These are phyloP conservation scores for Elongisporangium undulatum DNA, from an alignment of 352 stramenopile species.

Conservation along the genomic window DNA sequence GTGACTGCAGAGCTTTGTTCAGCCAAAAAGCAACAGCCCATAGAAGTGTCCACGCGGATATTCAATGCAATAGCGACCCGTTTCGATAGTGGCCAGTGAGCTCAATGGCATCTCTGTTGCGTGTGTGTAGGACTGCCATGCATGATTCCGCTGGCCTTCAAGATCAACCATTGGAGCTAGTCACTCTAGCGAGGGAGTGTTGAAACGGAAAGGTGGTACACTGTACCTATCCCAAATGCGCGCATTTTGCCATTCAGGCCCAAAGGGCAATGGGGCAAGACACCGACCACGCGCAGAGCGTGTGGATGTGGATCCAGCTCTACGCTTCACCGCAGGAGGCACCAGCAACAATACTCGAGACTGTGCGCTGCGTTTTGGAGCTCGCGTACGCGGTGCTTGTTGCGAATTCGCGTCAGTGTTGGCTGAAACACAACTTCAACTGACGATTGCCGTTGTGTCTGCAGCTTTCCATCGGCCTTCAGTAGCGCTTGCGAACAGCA, in stretches of 20 bases:
- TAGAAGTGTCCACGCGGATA: too few species aligned
- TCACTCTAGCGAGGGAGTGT: neutral
- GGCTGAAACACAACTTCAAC: neutral
- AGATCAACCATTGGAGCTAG: too few species aligned
- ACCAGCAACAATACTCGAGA: conserved; percentile 3
- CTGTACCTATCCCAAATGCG: neutral
- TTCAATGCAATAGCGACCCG: too few species aligned
- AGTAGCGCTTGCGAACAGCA: conserved; percentile 10
- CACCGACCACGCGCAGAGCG: conserved; percentile 14
- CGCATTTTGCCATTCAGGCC: neutral
- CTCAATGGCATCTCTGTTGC: too few species aligned
- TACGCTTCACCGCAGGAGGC: conserved; percentile 10
- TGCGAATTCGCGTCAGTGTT: neutral
- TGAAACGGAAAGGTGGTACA: neutral
- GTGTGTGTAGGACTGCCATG: too few species aligned
- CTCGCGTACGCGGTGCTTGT: conserved; percentile 10
- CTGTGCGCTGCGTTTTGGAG: conserved; percentile 11
- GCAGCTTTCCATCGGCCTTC: neutral
- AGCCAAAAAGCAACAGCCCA: too few species aligned
- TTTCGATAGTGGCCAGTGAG: too few species aligned
- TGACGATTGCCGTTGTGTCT: neutral
- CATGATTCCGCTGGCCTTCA: too few species aligned
- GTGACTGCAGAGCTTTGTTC: too few species aligned
- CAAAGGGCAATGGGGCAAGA: neutral
- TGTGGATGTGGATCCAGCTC: conserved; percentile 25